Evolutionary conservation across 2,329 filamentous ascomycete genomes (phyloP).

Genomic region (Penicillium sp.): DNA sequence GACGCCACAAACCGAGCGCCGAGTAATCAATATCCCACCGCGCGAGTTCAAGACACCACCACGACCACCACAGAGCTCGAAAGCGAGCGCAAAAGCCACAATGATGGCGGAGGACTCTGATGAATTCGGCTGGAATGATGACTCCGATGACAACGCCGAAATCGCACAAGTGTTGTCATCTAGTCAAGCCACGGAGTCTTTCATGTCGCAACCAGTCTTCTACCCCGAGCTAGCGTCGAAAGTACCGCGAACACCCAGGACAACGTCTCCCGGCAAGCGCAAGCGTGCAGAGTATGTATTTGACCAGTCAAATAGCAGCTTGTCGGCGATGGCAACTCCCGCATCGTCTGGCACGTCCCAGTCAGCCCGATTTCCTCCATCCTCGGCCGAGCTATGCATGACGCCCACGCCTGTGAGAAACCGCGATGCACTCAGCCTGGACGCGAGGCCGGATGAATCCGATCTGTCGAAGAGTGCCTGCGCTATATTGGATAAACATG

Average conservation of each 20-base stretch:
- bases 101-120: constrained; percentile 39
- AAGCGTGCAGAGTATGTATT: constrained; percentile 31
- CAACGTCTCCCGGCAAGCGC: constrained; percentile 42
- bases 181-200: constrained; percentile 12
- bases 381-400: constrained; percentile 32
- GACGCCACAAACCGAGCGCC: constrained; percentile 38
- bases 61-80: constrained; percentile 21
- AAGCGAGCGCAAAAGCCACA: constrained; percentile 29
- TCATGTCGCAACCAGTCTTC: constrained; percentile 34
- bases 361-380: constrained; percentile 18
- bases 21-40: constrained; percentile 14
- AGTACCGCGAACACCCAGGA: constrained; percentile 32
- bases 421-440: constrained; percentile 28
- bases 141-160: constrained; percentile 35
- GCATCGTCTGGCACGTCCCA: constrained; percentile 10
- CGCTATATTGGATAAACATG: constrained; percentile 37
- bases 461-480: constrained; percentile 28
- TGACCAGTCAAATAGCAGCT: not conserved
- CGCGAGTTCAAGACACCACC: constrained; percentile 20
- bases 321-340: constrained; percentile 13
- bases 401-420: constrained; percentile 38
- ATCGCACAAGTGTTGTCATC: constrained; percentile 14
- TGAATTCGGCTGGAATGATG: constrained; percentile 41
- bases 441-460: constrained; percentile 21
- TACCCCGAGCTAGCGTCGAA: constrained; percentile 41